phyloP scores from a whole-genome alignment of 2,329 filamentous ascomycete species.

The Ophiostoma ips region DNA sequence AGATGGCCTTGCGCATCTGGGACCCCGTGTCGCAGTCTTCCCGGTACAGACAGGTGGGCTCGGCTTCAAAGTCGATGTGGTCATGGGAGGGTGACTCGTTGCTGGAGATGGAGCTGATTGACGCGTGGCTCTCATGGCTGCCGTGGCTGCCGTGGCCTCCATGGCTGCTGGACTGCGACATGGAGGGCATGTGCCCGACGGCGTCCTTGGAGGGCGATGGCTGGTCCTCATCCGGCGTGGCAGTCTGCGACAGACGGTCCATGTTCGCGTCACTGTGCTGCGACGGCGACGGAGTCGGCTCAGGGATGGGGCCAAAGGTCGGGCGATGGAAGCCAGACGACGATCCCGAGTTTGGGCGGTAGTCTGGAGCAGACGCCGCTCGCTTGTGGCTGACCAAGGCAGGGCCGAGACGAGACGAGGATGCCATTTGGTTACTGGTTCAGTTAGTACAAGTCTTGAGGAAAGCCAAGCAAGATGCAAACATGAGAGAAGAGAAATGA shows the following conservation, averaged over 20 bases:
- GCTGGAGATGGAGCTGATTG: neutral
- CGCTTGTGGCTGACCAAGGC: constrained; percentile 29
- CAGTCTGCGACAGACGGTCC: constrained; percentile 1
- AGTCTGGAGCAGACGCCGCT: constrained; percentile 35
- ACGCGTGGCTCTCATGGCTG: neutral
- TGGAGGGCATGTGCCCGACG: too few species aligned
- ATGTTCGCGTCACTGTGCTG: constrained; percentile 15
- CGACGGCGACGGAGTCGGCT: constrained; percentile 17
- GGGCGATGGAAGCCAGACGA: constrained; percentile 13
- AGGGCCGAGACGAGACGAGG: constrained; percentile 1
- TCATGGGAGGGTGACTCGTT: neutral
- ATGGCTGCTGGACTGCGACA: too few species aligned
- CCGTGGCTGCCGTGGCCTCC: neutral
- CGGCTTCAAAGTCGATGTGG: too few species aligned
- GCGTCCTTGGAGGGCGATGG: neutral
- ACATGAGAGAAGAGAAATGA: too few species aligned
- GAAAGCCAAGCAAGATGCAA: too few species aligned
- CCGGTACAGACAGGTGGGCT: constrained; percentile 36
- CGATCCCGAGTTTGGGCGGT: constrained; percentile 19
- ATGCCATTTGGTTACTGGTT: too few species aligned
- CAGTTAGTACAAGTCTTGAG: too few species aligned
- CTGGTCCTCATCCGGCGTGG: neutral
- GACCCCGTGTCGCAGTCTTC: constrained; percentile 45
- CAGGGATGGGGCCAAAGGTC: constrained; percentile 16
- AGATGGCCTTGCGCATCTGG: constrained; percentile 59